Percentiles rank a stretch among this genome's conserved stretches.
phyloP scores from a whole-genome alignment of 75 land plant species.

The Pinus albicaulis region DNA sequence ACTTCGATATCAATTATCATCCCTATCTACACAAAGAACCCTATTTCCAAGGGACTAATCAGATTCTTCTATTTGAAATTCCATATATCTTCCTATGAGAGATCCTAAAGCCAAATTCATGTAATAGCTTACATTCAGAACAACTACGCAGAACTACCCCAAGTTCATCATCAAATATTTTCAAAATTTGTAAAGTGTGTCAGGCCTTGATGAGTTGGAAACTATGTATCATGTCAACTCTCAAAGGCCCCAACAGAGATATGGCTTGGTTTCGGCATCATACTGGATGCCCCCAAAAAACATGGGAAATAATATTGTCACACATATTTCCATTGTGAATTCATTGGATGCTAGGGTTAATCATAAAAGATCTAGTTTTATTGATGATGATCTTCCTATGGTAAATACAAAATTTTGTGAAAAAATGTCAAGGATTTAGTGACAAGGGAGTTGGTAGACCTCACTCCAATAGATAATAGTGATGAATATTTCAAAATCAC shows the following conservation, averaged over 20 bases:
- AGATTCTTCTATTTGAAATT: neutral
- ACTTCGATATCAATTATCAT: too few relatives aligned
- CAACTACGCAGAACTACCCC: neutral
- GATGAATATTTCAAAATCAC: neutral
- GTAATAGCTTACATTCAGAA: conserved; percentile 1
- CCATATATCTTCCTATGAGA: neutral
- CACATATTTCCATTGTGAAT: neutral
- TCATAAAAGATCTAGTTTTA: neutral
- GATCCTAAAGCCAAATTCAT: neutral
- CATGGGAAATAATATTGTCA: neutral
- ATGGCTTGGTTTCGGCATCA: conserved; percentile 1
- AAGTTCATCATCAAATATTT: neutral
- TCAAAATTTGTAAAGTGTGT: neutral
- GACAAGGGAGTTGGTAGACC: neutral
- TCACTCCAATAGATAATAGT: conserved; percentile 1
- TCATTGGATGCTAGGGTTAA: neutral
- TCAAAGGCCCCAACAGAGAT: neutral
- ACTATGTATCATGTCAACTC: neutral
- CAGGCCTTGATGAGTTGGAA: neutral
- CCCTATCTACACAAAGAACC: too few relatives aligned
- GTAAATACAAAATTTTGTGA: neutral
- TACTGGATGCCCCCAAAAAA: neutral
- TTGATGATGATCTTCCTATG: neutral
- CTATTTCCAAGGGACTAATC: neutral
- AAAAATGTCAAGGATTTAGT: neutral